Evolutionary conservation across 1,139 yeast genomes (phyloP).

Genomic region (Casaregolazyma lundiana): DNA sequence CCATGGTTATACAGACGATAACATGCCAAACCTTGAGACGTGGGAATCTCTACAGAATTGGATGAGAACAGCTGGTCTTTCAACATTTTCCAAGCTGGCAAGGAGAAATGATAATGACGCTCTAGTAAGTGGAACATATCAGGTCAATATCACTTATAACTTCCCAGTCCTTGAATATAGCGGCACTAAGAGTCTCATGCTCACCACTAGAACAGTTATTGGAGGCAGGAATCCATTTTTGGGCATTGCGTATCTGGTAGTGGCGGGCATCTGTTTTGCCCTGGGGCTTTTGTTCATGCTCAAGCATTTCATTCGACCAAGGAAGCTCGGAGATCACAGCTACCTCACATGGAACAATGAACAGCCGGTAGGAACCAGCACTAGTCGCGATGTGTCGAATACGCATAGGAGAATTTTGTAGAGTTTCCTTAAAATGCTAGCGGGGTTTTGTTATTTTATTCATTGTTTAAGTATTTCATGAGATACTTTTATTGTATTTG

Average conservation of each 20-base stretch:
- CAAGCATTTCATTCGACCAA: slow-evolving; percentile 61
- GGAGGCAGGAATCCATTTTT: slow-evolving; percentile 89
- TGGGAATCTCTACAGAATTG: slow-evolving; percentile 92
- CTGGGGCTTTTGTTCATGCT: slow-evolving; percentile 56
- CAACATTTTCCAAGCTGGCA: slow-evolving; percentile 78
- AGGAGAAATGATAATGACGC: slow-evolving; percentile 68
- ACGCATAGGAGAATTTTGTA: slow-evolving; percentile 4
- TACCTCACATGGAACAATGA: slow-evolving; percentile 69
- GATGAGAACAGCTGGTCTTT: slow-evolving; percentile 94
- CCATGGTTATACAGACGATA: slow-evolving; percentile 80
- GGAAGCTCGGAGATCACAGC: slow-evolving; percentile 69
- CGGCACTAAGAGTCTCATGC: slow-evolving; percentile 74
- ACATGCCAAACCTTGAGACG: slow-evolving; percentile 71
- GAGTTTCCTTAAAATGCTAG: not conserved
- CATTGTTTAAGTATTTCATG: not conserved
- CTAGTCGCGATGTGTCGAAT: slow-evolving; percentile 4
- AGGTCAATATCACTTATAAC: slow-evolving; percentile 69
- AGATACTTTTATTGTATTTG: not conserved
- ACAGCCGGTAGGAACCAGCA: slow-evolving; percentile 1
- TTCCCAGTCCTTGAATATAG: slow-evolving; percentile 82
- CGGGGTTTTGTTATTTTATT: not conserved
- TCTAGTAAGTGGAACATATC: slow-evolving; percentile 64
- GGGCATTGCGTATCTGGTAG: slow-evolving; percentile 86
- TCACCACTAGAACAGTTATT: slow-evolving; percentile 79
- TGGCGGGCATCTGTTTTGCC: slow-evolving; percentile 79